Base-by-base conservation (phyloP, 352 stramenopile genomes). In the Phytophthora sp. region DNA sequence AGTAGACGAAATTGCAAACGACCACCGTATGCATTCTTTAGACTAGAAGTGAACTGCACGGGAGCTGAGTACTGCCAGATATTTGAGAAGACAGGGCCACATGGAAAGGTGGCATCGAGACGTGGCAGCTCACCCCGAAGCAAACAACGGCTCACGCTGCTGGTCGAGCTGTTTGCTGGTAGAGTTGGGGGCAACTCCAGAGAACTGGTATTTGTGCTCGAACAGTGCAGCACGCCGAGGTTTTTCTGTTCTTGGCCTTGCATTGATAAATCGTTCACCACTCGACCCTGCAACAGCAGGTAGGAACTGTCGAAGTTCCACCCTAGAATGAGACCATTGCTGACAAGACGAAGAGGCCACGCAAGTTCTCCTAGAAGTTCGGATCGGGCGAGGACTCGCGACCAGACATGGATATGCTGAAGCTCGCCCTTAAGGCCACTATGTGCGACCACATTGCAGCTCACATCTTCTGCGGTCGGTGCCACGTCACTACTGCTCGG, bases 1-100 rank as follows among this genome's bases (percentile, higher is more conserved):
- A 91, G 62, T 58, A 93, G 72, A n/a, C 80, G 72, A 49, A 81
- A 93, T 54, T 91, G 84, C 31, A 93, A 57, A 1, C 80, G 74
- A 7, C 84, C 84, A 9, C 81, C 84, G 53, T 91, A 89, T 28
- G 78, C 77, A 11, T 15, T 35, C 11, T 71, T 54, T 13, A 93
- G 35, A 13, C 72, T 35, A 5, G 46, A 13, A 5, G 76, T 57
- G 24, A 91, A 71, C 7, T 51, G 23, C 0, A 4, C 24, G 2
- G 82, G 69, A 0, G 84, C 84, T 6, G 66, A 64, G 38, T 91
- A 93, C 20, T 90, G 69, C 82, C 84, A 93, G 24, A 93, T 51
- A 41, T 89, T 90, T 18, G 74, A 30, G 60, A 91, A 89, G 17
- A 93, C 82, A 0, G 60, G 77, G 1, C 78, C 84, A 26, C 84